A percentile compares a stretch with the other conserved stretches of the same genome.
Evolutionary conservation across 345 rosid species (phyloP).

Genomic region (Salix suchowensis): DNA sequence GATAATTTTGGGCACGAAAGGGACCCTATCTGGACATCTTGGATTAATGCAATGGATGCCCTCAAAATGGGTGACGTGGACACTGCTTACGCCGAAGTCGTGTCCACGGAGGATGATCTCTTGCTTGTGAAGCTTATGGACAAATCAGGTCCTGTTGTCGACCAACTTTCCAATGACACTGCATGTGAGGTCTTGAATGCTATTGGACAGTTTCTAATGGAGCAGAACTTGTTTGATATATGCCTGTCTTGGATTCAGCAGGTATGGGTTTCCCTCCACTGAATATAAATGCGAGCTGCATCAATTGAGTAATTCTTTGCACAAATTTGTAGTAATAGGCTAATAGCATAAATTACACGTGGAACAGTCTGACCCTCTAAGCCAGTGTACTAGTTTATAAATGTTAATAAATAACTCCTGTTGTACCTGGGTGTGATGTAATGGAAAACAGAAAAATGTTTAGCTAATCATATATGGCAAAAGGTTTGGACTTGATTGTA

Average conservation of each 20-base stretch:
- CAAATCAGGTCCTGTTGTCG: slow-evolving; percentile 79
- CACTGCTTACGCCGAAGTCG: slow-evolving; percentile 82
- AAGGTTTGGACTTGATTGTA: background rate
- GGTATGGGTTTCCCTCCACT: slow-evolving; percentile 36
- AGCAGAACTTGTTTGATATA: slow-evolving; percentile 71
- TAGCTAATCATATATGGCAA: background rate
- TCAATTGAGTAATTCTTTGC: background rate
- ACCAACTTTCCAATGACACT: slow-evolving; percentile 80
- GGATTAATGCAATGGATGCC: slow-evolving; percentile 95
- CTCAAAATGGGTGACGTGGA: slow-evolving; percentile 81
- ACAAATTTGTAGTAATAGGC: background rate
- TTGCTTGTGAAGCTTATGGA: slow-evolving; percentile 93
- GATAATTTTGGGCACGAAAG: slow-evolving; percentile 64
- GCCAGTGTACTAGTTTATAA: background rate
- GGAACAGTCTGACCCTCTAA: background rate
- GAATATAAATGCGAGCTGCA: slow-evolving; percentile 1
- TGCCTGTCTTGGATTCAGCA: slow-evolving; percentile 97
- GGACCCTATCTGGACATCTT: slow-evolving; percentile 79
- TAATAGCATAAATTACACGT: background rate
- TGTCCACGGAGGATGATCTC: slow-evolving; percentile 74
- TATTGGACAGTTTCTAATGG: slow-evolving; percentile 70
- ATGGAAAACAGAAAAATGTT: background rate
- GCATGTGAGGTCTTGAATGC: slow-evolving; percentile 70
- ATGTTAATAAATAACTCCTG: background rate
- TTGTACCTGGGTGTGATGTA: background rate